Conservation (phyloP, 2,329 filamentous ascomycete species). For the Penicillium fuscoglaucum region DNA sequence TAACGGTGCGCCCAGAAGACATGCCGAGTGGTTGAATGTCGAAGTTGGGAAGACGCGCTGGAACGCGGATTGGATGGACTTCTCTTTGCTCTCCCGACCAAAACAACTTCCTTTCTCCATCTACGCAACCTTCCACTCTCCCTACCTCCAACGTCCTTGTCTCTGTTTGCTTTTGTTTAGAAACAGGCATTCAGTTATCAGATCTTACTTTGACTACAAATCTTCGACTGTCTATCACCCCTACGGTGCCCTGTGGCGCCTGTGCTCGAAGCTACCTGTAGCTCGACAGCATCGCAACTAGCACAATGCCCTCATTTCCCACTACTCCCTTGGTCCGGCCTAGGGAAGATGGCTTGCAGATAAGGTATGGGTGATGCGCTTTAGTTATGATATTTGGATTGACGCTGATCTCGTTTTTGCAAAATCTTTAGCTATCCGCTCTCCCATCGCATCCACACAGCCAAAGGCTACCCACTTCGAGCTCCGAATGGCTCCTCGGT, state of each 20-base stretch:
- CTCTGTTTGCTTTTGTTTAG: not conserved
- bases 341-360: slow-evolving; percentile 43
- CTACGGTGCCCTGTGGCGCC: slow-evolving; percentile 20
- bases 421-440: slow-evolving; percentile 56
- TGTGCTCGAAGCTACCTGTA: slow-evolving; percentile 17
- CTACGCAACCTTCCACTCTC: slow-evolving; percentile 16
- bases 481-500: slow-evolving; percentile 63
- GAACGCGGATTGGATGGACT: slow-evolving; percentile 29
- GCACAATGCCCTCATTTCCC: slow-evolving; percentile 38
- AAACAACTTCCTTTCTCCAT: slow-evolving; percentile 30
- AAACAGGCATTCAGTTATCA: not conserved
- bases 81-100: slow-evolving; percentile 20
- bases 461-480: slow-evolving; percentile 58
- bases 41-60: slow-evolving; percentile 30
- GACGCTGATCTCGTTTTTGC: slow-evolving; percentile 10
- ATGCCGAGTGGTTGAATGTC: slow-evolving; percentile 18
- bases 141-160: slow-evolving; percentile 1
- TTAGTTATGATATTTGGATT: not conserved
- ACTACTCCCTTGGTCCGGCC: slow-evolving; percentile 40
- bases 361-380: slow-evolving; percentile 37
- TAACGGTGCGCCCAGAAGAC: slow-evolving; percentile 7
- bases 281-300: slow-evolving; percentile 13
- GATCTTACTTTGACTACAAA: not conserved
- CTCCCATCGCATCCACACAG: slow-evolving; percentile 57
- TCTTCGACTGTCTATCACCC: slow-evolving; percentile 1